A percentile compares a stretch with the other conserved stretches of the same genome.
phyloP scores from a whole-genome alignment of 768 basidiomycete species.

The Mycena latifolia region DNA sequence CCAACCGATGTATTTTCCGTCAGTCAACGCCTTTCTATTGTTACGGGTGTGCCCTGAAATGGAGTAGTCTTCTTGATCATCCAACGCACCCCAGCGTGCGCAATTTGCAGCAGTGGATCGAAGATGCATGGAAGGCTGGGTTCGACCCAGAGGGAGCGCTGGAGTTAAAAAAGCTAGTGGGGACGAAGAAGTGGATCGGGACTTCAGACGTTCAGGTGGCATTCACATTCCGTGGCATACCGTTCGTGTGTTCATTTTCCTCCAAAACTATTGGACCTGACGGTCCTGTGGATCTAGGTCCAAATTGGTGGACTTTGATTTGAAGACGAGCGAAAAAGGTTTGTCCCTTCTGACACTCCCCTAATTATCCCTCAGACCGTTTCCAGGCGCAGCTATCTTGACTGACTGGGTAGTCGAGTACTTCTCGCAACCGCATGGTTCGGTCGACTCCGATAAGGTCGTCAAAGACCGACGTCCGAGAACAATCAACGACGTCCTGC shows the following conservation, averaged over 20 bases:
- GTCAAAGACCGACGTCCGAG: constrained; percentile 37
- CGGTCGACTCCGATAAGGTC: constrained; percentile 42
- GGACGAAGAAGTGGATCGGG: constrained; percentile 83
- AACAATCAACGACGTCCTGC: constrained; percentile 66
- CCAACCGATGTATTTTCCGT: constrained; percentile 71
- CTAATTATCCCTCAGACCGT: neutral
- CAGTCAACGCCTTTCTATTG: neutral
- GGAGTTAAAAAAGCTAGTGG: constrained; percentile 67
- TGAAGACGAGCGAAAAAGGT: constrained; percentile 60
- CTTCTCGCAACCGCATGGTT: constrained; percentile 53
- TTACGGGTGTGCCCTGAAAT: neutral
- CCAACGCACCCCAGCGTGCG: constrained; percentile 75
- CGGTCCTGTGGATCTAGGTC: constrained; percentile 53
- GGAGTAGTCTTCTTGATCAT: constrained; percentile 58
- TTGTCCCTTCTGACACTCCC: constrained; percentile 5
- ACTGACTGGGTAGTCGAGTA: constrained; percentile 83
- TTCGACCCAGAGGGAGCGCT: constrained; percentile 79
- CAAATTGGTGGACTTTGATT: constrained; percentile 75
- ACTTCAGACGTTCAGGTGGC: constrained; percentile 80
- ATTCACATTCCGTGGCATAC: constrained; percentile 82
- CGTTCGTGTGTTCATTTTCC: constrained; percentile 63
- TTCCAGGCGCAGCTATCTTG: constrained; percentile 60
- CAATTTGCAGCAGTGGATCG: constrained; percentile 83
- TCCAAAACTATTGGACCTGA: constrained; percentile 3
- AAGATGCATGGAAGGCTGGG: constrained; percentile 84